A percentile compares a stretch with the other conserved stretches of the same genome.
phyloP scores from a whole-genome alignment of 208 protist genomes.

The Endotrypanum monterogeii region DNA sequence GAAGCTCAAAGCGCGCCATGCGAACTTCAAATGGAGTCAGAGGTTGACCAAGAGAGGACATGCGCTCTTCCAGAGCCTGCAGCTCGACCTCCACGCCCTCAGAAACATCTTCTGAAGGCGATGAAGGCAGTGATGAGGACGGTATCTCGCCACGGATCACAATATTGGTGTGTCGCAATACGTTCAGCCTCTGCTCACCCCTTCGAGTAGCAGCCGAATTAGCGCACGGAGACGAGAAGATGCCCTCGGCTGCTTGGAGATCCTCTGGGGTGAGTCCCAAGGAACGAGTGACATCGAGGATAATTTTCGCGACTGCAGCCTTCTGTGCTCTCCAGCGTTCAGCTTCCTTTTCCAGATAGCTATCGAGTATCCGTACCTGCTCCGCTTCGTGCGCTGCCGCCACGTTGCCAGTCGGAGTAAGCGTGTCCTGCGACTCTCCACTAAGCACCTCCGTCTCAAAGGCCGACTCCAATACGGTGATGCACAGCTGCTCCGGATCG shows the following conservation, averaged over 20 bases:
- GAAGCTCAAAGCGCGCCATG: slow-evolving; percentile 79
- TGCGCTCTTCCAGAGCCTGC: slow-evolving; percentile 49
- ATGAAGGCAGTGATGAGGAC: slow-evolving; percentile 1
- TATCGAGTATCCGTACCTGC: slow-evolving; percentile 64
- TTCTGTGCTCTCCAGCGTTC: slow-evolving; percentile 79
- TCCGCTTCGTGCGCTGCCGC: slow-evolving; percentile 54
- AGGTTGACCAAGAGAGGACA: slow-evolving; percentile 40
- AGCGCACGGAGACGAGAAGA: neutral
- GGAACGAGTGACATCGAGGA: slow-evolving; percentile 51
- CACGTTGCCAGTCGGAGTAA: slow-evolving; percentile 34
- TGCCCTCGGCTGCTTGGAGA: slow-evolving; percentile 46
- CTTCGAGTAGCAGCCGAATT: neutral
- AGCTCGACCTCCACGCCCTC: slow-evolving; percentile 44
- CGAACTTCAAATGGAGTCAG: slow-evolving; percentile 49
- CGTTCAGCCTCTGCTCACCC: slow-evolving; percentile 32
- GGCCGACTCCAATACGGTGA: slow-evolving; percentile 79
- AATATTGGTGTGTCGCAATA: slow-evolving; percentile 80
- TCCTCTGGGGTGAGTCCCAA: slow-evolving; percentile 59
- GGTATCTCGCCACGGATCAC: slow-evolving; percentile 82
- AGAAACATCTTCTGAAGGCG: neutral
- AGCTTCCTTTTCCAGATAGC: slow-evolving; percentile 63
- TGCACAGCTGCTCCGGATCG: slow-evolving; percentile 43
- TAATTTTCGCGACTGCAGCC: slow-evolving; percentile 47
- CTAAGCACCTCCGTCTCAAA: slow-evolving; percentile 74
- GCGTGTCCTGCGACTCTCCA: slow-evolving; percentile 33